Evolutionary conservation across 2,329 filamentous ascomycete species (phyloP).

Genomic region (Huntiella moniliformis): DNA sequence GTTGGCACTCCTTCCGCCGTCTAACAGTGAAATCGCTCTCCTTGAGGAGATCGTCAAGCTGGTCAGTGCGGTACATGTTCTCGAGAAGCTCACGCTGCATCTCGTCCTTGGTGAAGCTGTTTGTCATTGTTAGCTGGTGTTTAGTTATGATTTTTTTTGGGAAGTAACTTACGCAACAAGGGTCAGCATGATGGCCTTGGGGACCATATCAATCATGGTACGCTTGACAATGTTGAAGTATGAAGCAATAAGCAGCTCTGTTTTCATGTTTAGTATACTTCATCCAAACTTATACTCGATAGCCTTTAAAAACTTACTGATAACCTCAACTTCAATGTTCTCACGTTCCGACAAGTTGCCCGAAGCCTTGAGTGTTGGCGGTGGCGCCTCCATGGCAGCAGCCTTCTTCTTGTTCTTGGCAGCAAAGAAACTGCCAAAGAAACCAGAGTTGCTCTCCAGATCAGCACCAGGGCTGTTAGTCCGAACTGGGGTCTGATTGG

Average conservation of each 20-base stretch:
- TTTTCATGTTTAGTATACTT: constrained; percentile 3
- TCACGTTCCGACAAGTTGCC: constrained; percentile 88
- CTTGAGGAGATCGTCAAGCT: constrained; percentile 86
- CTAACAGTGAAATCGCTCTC: constrained; percentile 95
- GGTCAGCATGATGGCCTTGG: constrained; percentile 96
- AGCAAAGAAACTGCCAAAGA: constrained; percentile 97
- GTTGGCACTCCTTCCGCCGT: constrained; percentile 91
- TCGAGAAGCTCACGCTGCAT: constrained; percentile 96
- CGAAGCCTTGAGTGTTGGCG: constrained; percentile 80
- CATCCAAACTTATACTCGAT: neutral
- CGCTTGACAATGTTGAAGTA: constrained; percentile 97
- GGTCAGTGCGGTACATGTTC: constrained; percentile 86
- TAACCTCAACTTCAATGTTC: constrained; percentile 90
- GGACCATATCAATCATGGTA: constrained; percentile 99
- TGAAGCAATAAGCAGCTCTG: constrained; percentile 83
- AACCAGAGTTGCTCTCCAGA: constrained; percentile 46
- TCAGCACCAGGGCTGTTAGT: constrained; percentile 54
- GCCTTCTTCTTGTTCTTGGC: constrained; percentile 99
- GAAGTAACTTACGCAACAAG: constrained; percentile 66
- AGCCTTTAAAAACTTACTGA: constrained; percentile 55
- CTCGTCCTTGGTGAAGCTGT: constrained; percentile 82
- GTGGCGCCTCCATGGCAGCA: constrained; percentile 95
- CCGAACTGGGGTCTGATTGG: constrained; percentile 46
- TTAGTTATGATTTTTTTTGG: neutral
- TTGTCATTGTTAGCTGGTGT: neutral